Evolutionary conservation across 306 rosid species (phyloP).

Genomic region (Vachellia pachyceras): DNA sequence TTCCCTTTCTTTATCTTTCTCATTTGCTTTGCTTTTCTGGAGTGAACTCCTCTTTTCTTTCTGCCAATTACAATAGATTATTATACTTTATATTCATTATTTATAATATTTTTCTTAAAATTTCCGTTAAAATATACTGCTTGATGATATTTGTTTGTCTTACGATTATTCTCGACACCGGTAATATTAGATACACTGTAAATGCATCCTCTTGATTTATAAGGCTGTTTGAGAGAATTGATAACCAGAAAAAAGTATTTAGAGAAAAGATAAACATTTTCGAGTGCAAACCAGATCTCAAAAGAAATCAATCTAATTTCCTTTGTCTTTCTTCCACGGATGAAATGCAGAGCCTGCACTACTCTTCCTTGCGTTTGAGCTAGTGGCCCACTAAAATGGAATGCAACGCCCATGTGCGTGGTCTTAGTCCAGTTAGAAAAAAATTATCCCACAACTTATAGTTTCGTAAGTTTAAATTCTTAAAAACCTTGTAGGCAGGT

Average conservation of each 20-base stretch:
- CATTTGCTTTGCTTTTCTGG: background rate
- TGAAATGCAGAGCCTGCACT: slow-evolving; percentile 22
- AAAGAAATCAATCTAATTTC: background rate
- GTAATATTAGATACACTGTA: background rate
- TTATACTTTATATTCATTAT: background rate
- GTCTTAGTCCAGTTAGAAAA: too few relatives aligned
- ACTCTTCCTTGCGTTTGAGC: background rate
- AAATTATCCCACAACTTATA: too few relatives aligned
- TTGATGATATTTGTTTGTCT: too few relatives aligned
- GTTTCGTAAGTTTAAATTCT: too few relatives aligned
- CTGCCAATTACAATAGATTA: background rate
- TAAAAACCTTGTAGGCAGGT: too few relatives aligned
- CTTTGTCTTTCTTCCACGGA: background rate
- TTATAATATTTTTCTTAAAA: background rate
- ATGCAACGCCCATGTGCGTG: background rate
- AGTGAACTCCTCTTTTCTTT: slow-evolving; percentile 1
- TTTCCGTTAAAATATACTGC: background rate
- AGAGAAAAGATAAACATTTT: too few relatives aligned
- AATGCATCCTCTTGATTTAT: background rate
- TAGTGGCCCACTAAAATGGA: background rate
- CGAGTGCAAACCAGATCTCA: background rate
- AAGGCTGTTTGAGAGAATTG: too few relatives aligned
- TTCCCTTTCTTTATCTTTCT: background rate
- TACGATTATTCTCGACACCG: background rate
- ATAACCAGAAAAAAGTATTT: too few relatives aligned